These are phyloP conservation scores for Albizia julibrissin DNA, from an alignment of 306 rosid species.

Conservation along the genomic window DNA sequence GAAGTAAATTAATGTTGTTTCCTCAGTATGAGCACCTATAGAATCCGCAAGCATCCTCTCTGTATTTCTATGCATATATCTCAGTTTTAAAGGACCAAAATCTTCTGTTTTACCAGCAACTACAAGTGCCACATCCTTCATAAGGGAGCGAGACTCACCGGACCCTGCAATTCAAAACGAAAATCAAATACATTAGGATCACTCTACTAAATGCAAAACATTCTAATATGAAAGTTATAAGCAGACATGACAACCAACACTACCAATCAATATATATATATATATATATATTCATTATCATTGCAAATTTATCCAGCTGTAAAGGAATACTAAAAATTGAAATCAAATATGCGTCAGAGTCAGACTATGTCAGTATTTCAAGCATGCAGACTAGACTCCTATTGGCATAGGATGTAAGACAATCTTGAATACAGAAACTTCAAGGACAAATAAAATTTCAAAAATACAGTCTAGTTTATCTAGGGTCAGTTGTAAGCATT, in stretches of 20 bases:
- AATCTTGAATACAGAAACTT: not conserved
- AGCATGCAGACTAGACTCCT: not conserved
- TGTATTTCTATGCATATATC: slow-evolving; percentile 53
- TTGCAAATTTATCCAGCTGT: not conserved
- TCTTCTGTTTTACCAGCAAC: slow-evolving; percentile 37
- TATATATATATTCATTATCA: no score
- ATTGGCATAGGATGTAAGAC: not conserved
- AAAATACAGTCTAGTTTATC: not conserved
- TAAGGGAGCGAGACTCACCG: slow-evolving; percentile 85
- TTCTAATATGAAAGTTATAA: not conserved
- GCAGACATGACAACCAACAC: not conserved
- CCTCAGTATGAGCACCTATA: slow-evolving; percentile 58
- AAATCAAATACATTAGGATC: slow-evolving; percentile 17
- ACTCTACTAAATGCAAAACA: not conserved
- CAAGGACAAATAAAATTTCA: not conserved
- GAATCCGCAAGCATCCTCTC: slow-evolving; percentile 69
- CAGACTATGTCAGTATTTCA: not conserved
- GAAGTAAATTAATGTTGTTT: slow-evolving; percentile 51
- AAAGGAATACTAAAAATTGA: not conserved
- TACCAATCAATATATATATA: no score
- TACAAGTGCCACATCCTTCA: slow-evolving; percentile 49
- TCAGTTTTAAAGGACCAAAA: slow-evolving; percentile 59
- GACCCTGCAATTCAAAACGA: slow-evolving; percentile 65
- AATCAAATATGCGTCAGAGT: not conserved
- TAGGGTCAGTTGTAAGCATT: not conserved